Base-by-base conservation (phyloP, 768 basidiomycete genomes). In the Cyclocybe aegerita region DNA sequence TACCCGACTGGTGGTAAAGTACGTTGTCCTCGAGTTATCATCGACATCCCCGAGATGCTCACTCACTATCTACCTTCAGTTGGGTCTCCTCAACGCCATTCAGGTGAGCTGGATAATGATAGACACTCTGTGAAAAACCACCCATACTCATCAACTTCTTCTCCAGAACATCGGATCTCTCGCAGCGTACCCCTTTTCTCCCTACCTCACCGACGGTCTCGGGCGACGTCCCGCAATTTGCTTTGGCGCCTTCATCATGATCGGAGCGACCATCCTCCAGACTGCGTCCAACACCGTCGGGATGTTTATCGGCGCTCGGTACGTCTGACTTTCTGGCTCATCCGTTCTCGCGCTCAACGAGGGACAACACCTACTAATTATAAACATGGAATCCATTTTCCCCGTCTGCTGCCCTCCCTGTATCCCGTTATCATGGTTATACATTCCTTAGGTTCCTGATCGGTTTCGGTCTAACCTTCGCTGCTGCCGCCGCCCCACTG, bases 221-320 rank as follows among this genome's bases (percentile, higher is more conserved):
- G 86, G 86, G 34, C 80, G 86, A 56, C 74, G 82, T 14, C 61
- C 63, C 3, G 71, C 81, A n/a, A 74, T 87, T 17, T 74, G 80
- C 61, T 56, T 85, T 17, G 86, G 86, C 33, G 82, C 83, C 4
- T 37, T 61, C 17, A 72, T 85, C 60, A 85, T 87, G 82, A 70
- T 78, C 33, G 66, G 72, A 30, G 86, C 75, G 9, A 81, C 79
- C 4, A 77, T 75, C 36, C 32, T 85, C 38, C 85, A 87, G 60
- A 78, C 81, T 0, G 81, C 81, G 8, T 74, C 83, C 6, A 72
- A 79, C 50, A 79, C 77, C 35, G 74, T 85, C 35, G 74, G 75
- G 42, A 82, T 85, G 79, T 86, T 86, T 70, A 83, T 86, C 54
- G 83, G 82, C 30, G 80, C 85, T 48, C 78, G 84, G 75, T 79